Evolutionary conservation across 1,284 basidiomycete genomes (phyloP).

Genomic region (Phlebopus sp.): DNA sequence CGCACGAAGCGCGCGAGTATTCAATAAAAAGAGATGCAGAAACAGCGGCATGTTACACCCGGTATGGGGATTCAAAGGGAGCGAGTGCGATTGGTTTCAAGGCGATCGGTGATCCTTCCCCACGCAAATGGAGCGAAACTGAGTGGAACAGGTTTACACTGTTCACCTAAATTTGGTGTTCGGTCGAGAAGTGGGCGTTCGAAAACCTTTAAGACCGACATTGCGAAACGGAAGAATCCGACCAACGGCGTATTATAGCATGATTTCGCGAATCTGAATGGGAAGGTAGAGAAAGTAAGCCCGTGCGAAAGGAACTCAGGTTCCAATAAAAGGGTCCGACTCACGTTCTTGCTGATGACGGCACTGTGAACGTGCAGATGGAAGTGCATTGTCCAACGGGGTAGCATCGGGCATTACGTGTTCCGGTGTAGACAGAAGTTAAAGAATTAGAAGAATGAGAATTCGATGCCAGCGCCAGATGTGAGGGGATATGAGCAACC

Average conservation of each 20-base stretch:
- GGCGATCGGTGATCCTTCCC: too few species aligned
- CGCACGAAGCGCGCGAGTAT: too few species aligned
- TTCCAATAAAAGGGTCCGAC: slow-evolving; percentile 30
- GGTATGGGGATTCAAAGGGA: too few species aligned
- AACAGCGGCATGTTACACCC: too few species aligned
- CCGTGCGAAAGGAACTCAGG: slow-evolving; percentile 5
- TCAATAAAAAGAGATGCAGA: too few species aligned
- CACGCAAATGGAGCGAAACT: too few species aligned
- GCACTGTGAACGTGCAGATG: slow-evolving; percentile 38
- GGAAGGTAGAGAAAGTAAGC: slow-evolving; percentile 6
- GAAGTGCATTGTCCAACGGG: slow-evolving; percentile 16
- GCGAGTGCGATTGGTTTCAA: too few species aligned
- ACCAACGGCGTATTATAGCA: slow-evolving; percentile 37
- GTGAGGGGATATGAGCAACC: slow-evolving; percentile 17
- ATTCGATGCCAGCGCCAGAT: slow-evolving; percentile 3
- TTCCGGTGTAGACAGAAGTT: slow-evolving; percentile 18
- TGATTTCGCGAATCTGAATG: slow-evolving; percentile 50
- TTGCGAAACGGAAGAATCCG: background rate
- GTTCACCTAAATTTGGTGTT: too few species aligned
- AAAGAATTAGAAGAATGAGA: slow-evolving; percentile 14
- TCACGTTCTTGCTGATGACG: slow-evolving; percentile 68
- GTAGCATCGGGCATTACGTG: slow-evolving; percentile 26
- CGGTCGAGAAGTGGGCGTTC: too few species aligned
- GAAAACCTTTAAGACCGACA: background rate
- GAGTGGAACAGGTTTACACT: too few species aligned